Percentiles rank a stretch among this genome's conserved stretches.
These are phyloP conservation scores for Aspergillus intermedius DNA, from an alignment of 2,329 filamentous ascomycete genomes.

Conservation along the genomic window DNA sequence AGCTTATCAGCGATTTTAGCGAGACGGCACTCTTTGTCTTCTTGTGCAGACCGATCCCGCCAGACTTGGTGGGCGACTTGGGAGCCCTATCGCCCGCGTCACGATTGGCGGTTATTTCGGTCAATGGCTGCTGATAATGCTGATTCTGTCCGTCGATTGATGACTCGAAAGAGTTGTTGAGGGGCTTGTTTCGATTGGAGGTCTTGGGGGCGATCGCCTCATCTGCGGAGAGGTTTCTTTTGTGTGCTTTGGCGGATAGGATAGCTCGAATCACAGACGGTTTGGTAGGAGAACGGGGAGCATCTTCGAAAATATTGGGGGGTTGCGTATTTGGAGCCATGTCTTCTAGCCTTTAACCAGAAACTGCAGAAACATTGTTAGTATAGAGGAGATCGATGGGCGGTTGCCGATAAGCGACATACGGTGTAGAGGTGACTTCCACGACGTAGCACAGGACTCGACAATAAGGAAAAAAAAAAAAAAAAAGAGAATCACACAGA, in stretches of 20 bases:
- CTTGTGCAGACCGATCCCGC: slow-evolving; percentile 41
- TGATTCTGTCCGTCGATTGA: slow-evolving; percentile 1
- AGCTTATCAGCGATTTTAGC: slow-evolving; percentile 42
- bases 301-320: slow-evolving; percentile 34
- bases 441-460: slow-evolving; percentile 1
- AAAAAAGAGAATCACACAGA: not conserved
- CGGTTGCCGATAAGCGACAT: slow-evolving; percentile 9
- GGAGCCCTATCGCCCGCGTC: slow-evolving; percentile 21
- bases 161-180: slow-evolving; percentile 38
- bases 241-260: slow-evolving; percentile 46
- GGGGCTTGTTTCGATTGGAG: slow-evolving; percentile 38
- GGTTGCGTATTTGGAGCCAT: slow-evolving; percentile 28
- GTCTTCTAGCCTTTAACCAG: slow-evolving; percentile 24
- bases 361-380: slow-evolving; percentile 16
- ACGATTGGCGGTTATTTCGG: slow-evolving; percentile 34
- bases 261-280: slow-evolving; percentile 49
- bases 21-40: slow-evolving; percentile 51
- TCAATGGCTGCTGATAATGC: slow-evolving; percentile 27
- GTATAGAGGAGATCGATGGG: slow-evolving; percentile 2
- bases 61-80: slow-evolving; percentile 34
- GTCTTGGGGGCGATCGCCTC: slow-evolving; percentile 17
- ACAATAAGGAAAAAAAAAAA: not conserved
- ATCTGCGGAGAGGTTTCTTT: slow-evolving; percentile 39
- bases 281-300: slow-evolving; percentile 27
- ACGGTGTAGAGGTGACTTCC: slow-evolving; percentile 7